Conservation (phyloP, 129 eudicot species). For the Flaveria linearis region DNA sequence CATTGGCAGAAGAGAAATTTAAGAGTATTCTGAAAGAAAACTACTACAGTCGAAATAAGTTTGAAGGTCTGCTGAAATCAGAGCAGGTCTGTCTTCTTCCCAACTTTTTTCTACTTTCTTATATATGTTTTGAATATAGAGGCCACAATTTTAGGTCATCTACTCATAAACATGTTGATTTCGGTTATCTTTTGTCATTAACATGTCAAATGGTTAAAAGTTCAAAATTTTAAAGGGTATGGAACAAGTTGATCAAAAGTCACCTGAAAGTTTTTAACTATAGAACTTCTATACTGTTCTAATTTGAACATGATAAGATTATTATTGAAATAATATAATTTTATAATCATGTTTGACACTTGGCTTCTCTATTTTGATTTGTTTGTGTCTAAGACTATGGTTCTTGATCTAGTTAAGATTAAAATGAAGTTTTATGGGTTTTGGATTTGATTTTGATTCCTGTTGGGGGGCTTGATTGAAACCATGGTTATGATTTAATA, state of each 20-base stretch:
- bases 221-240: neutral
- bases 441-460: neutral
- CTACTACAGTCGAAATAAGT: constrained; percentile 71
- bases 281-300: neutral
- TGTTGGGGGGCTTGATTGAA: neutral
- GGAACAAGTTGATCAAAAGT: neutral
- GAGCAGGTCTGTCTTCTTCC: constrained; percentile 59
- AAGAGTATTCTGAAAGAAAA: constrained; percentile 67
- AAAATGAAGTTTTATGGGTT: no score
- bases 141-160: neutral
- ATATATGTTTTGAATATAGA: neutral
- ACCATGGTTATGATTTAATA: neutral
- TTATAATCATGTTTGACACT: neutral
- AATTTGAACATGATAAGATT: neutral
- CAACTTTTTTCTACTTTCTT: neutral
- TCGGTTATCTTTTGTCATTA: neutral
- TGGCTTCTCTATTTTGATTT: neutral
- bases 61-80: constrained; percentile 64
- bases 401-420: neutral
- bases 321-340: neutral
- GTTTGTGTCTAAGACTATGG: neutral
- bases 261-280: neutral
- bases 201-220: neutral
- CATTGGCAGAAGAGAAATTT: constrained; percentile 85
- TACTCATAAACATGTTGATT: neutral